These are phyloP conservation scores for Candida tallmaniae DNA, from an alignment of 805 yeast genomes.

Conservation along the genomic window DNA sequence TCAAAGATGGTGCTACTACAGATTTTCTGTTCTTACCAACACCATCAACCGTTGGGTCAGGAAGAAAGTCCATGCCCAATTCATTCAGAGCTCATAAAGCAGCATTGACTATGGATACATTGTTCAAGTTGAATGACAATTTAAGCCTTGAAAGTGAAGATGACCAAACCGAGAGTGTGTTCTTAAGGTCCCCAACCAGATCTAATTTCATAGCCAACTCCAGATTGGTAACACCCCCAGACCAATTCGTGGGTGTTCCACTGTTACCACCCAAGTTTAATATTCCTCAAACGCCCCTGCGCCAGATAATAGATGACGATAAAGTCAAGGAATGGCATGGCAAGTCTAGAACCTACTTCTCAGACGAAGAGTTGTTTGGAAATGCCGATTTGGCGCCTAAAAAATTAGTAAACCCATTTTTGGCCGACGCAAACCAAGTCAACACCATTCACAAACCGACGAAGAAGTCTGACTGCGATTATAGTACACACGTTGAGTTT, in stretches of 20 bases:
- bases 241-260: constrained; percentile 3
- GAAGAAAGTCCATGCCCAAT: constrained; percentile 18
- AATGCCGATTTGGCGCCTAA: constrained; percentile 2
- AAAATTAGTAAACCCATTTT: constrained; percentile 21
- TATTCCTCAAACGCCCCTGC: constrained; percentile 20
- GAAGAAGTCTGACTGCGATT: constrained; percentile 10
- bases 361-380: constrained; percentile 18
- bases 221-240: constrained; percentile 5
- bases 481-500: constrained; percentile 22
- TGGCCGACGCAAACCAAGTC: constrained; percentile 1
- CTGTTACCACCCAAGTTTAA: constrained; percentile 4
- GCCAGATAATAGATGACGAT: constrained; percentile 30
- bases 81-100: constrained; percentile 7
- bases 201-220: constrained; percentile 5
- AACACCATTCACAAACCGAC: not conserved
- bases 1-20: constrained; percentile 2
- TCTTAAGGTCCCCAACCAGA: constrained; percentile 3
- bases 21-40: constrained; percentile 30
- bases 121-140: constrained; percentile 17
- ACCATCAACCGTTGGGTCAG: constrained; percentile 36
- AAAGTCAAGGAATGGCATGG: constrained; percentile 36
- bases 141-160: constrained; percentile 26
- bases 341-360: constrained; percentile 23
- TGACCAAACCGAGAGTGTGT: constrained; percentile 5
- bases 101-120: constrained; percentile 16